phyloP scores from a whole-genome alignment of 768 basidiomycete genomes.

The Stropharia rugosoannulata region DNA sequence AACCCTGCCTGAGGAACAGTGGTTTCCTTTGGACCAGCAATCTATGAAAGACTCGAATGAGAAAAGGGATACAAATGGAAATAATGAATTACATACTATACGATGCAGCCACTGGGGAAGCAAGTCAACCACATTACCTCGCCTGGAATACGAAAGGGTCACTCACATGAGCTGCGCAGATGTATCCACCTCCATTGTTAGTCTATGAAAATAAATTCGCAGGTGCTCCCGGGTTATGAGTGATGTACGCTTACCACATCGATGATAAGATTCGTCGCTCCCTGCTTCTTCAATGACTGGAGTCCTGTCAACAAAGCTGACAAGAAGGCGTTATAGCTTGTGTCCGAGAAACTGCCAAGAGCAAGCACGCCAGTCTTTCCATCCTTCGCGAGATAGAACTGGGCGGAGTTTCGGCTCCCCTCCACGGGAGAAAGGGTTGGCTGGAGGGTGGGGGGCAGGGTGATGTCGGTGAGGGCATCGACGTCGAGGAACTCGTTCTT shows the following conservation, averaged over 20 bases:
- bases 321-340: slow-evolving; percentile 38
- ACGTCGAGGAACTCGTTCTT: slow-evolving; percentile 51
- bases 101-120: slow-evolving; percentile 43
- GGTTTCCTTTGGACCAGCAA: slow-evolving; percentile 50
- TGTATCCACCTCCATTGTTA: slow-evolving; percentile 55
- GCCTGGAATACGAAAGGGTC: neutral
- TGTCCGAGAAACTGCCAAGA: slow-evolving; percentile 56
- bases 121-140: neutral
- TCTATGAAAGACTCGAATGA: slow-evolving; percentile 23
- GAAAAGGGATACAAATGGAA: neutral
- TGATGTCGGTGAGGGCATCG: slow-evolving; percentile 40
- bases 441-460: slow-evolving; percentile 34
- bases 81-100: slow-evolving; percentile 30
- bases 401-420: slow-evolving; percentile 47
- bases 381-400: slow-evolving; percentile 54
- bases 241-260: slow-evolving; percentile 43
- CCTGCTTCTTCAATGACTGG: slow-evolving; percentile 42
- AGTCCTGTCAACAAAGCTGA: slow-evolving; percentile 45
- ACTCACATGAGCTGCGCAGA: slow-evolving; percentile 61
- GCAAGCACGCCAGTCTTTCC: slow-evolving; percentile 55
- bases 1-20: slow-evolving; percentile 56
- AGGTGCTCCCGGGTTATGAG: neutral
- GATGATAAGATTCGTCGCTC: slow-evolving; percentile 54
- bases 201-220: slow-evolving; percentile 25
- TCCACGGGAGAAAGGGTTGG: slow-evolving; percentile 38